Evolutionary conservation across 495 filamentous ascomycete genomes (phyloP), one percentile per base, ranked within the genome.

Genomic region (Penicillium longicatenatum): DNA sequence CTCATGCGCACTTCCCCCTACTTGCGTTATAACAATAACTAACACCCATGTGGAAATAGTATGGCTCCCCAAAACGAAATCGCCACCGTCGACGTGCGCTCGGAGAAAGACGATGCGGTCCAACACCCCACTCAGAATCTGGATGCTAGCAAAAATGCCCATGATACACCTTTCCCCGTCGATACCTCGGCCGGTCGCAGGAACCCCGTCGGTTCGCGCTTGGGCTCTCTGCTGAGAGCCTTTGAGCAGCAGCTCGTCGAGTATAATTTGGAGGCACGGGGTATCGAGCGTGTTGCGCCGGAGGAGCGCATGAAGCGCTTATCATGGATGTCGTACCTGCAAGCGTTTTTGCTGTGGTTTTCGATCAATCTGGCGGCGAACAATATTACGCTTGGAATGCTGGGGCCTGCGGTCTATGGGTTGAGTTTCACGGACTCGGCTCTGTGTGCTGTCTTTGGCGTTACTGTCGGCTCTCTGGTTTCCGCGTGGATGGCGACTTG

Each of bases 281-380:
- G 89, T n/a, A 88, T 91, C 52, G 81, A 88, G 58, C 85, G 88
- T 19, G 89, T 93, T 6, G 72, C 80, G 21, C 77, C 84, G 26
- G 67, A 85, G 37, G 84, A 90, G 65, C 78, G 84, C 41, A 79
- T 84, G 46, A 71, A 77, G 21, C 65, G 64, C 14, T 60, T 82
- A 26, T 72, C 84, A n/a, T 85, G 84, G 72, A 59, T 79, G 26
- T 75, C 75, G 33, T 89, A 86, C 63, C 62, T 84, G 39, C 89
- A 91, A 67, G 78, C 86, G 7, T 82, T 82, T 35, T 61, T 90
- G 44, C 72, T 91, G 16, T 93, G 89, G 89, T 77, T 90, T 55
- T 86, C 86, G 1, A 82, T 91, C 73, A 93, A 93, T 65, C 76
- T 91, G 31, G 86, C 87, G 0, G 84, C 87, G 46, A 89, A 90